Conservation (phyloP, 345 rosid species). For the Durio zibethinus region DNA sequence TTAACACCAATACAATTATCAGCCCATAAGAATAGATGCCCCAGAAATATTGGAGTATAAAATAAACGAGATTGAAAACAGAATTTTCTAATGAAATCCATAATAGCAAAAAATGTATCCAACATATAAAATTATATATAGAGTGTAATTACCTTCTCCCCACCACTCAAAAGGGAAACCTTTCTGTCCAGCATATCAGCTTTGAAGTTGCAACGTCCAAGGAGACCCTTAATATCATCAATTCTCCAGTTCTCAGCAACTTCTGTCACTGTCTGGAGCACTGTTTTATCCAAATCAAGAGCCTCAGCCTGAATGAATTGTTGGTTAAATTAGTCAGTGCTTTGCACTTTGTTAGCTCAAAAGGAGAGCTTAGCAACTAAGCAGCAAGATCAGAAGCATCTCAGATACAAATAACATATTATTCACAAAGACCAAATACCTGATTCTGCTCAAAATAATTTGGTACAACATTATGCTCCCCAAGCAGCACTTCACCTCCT, state of each 20-base stretch:
- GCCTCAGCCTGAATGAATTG: conserved; percentile 72
- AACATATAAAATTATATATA: not conserved
- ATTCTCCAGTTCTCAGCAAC: conserved; percentile 92
- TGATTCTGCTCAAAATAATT: conserved; percentile 99
- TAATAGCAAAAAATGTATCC: not conserved
- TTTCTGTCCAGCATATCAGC: conserved; percentile 92
- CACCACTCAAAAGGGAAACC: conserved; percentile 89
- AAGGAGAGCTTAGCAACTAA: not conserved
- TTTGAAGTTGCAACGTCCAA: conserved; percentile 97
- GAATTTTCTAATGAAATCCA: not conserved
- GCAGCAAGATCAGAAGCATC: not conserved
- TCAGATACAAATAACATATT: not conserved
- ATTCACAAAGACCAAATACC: conserved; percentile 35
- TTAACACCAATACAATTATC: not conserved
- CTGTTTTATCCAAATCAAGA: conserved; percentile 86
- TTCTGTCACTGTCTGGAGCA: conserved; percentile 79
- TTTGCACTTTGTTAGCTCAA: not conserved
- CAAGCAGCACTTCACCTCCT: conserved; percentile 68
- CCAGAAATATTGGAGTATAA: not conserved
- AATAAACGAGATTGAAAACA: not conserved
- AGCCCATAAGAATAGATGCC: not conserved
- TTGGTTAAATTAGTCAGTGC: conserved; percentile 14
- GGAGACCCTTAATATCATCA: conserved; percentile 93
- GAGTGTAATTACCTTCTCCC: conserved; percentile 66
- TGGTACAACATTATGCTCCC: conserved; percentile 91